Evolutionary conservation across 179 eudicot species (phyloP).

Genomic region (Corrigiola litoralis): DNA sequence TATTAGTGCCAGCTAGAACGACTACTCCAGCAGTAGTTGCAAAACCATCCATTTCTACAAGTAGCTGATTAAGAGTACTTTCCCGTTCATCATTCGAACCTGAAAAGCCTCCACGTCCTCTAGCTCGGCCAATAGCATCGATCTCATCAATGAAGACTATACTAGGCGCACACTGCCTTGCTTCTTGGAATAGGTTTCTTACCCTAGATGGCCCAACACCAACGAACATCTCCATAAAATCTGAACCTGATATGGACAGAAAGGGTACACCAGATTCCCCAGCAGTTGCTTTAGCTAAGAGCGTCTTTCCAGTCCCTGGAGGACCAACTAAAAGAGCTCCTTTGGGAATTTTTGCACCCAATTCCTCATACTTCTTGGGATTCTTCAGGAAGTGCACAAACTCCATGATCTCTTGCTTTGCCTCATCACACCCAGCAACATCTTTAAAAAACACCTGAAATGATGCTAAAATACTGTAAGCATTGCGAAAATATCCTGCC

Average conservation of each 20-base stretch:
- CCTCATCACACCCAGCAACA: slow-evolving; percentile 73
- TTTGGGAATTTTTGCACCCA: slow-evolving; percentile 76
- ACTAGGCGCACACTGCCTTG: slow-evolving; percentile 77
- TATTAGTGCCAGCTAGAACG: slow-evolving; percentile 81
- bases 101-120: slow-evolving; percentile 75
- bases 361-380: slow-evolving; percentile 61
- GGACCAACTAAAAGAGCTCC: slow-evolving; percentile 83
- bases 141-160: slow-evolving; percentile 84
- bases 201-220: slow-evolving; percentile 92
- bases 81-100: slow-evolving; percentile 80
- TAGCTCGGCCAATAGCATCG: slow-evolving; percentile 80
- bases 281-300: slow-evolving; percentile 80
- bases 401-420: slow-evolving; percentile 70
- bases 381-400: slow-evolving; percentile 76
- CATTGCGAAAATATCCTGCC: neutral
- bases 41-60: slow-evolving; percentile 90
- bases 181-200: slow-evolving; percentile 71
- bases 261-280: slow-evolving; percentile 91
- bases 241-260: slow-evolving; percentile 69
- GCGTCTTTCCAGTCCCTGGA: slow-evolving; percentile 88
- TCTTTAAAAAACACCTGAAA: slow-evolving; percentile 56
- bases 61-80: slow-evolving; percentile 78
- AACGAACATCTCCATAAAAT: slow-evolving; percentile 87
- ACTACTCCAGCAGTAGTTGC: slow-evolving; percentile 75
- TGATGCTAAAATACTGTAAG: neutral